Evolutionary conservation across 768 basidiomycete genomes (phyloP).

Genomic region (Collybia sordida): DNA sequence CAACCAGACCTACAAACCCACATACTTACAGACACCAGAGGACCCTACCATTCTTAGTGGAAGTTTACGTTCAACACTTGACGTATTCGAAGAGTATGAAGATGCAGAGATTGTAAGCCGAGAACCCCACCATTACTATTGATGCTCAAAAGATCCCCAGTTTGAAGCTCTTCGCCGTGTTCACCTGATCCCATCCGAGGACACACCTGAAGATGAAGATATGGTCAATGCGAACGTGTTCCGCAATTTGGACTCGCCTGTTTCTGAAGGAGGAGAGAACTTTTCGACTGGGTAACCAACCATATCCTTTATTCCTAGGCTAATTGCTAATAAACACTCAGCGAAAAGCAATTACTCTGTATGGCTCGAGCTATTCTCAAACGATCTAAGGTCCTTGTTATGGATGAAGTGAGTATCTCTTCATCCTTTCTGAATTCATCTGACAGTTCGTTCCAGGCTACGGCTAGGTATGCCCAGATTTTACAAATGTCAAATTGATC

Average conservation of each 20-base stretch:
- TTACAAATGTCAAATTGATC: no score
- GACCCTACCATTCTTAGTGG: conserved; percentile 89
- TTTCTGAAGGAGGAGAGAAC: conserved; percentile 87
- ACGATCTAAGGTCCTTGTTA: conserved; percentile 70
- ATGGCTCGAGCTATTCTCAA: conserved; percentile 84
- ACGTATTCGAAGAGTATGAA: conserved; percentile 86
- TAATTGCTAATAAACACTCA: conserved; percentile 1
- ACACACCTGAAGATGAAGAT: conserved; percentile 43
- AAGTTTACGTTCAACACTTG: conserved; percentile 74
- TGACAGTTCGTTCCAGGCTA: conserved; percentile 44
- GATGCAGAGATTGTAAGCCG: conserved; percentile 74
- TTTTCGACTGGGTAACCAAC: conserved; percentile 73
- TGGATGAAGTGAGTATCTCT: conserved; percentile 63
- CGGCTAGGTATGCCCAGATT: conserved; percentile 51
- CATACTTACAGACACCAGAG: no score
- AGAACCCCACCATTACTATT: neutral
- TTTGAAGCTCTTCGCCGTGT: conserved; percentile 81
- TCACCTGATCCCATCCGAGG: conserved; percentile 68
- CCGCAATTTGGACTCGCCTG: conserved; percentile 68
- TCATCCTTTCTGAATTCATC: neutral
- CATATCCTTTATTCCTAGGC: neutral
- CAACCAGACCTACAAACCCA: neutral
- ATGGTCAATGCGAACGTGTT: conserved; percentile 73
- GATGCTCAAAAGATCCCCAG: conserved; percentile 31
- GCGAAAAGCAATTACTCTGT: conserved; percentile 80